Evolutionary conservation across 768 basidiomycete genomes (phyloP).

Genomic region (Leccinellum rugosiceps): DNA sequence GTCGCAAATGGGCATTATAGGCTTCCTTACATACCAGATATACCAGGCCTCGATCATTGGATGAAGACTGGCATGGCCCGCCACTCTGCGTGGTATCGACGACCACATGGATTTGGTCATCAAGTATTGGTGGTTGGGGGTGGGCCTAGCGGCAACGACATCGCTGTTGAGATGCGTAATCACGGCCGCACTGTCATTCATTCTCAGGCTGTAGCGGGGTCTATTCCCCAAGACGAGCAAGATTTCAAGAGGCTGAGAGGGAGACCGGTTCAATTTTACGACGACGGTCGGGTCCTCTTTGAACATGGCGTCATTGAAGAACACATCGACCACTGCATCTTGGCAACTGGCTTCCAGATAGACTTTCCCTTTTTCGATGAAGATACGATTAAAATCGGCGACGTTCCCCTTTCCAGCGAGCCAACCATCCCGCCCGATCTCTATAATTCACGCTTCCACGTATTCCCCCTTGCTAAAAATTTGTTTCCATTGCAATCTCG

Average conservation of each 20-base stretch:
- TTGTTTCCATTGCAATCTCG: constrained; percentile 57
- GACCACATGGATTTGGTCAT: constrained; percentile 38
- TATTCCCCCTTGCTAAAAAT: constrained; percentile 72
- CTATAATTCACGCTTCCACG: constrained; percentile 59
- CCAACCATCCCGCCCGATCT: constrained; percentile 50
- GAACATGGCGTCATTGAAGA: constrained; percentile 55
- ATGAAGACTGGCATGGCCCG: constrained; percentile 45
- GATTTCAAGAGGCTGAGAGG: constrained; percentile 42
- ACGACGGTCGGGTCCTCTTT: constrained; percentile 49
- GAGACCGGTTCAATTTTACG: constrained; percentile 40
- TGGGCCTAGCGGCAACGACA: constrained; percentile 70
- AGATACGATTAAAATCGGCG: constrained; percentile 30
- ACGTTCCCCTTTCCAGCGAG: constrained; percentile 38
- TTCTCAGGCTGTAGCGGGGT: constrained; percentile 47
- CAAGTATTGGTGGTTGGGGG: constrained; percentile 46
- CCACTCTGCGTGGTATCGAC: constrained; percentile 71
- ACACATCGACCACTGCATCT: constrained; percentile 58
- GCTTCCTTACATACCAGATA: constrained; percentile 57
- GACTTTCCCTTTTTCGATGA: constrained; percentile 59
- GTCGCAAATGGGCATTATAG: constrained; percentile 77
- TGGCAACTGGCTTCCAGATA: constrained; percentile 75
- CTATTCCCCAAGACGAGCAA: constrained; percentile 29
- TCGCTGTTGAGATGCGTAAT: constrained; percentile 54
- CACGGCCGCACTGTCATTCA: constrained; percentile 49
- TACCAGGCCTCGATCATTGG: constrained; percentile 63